A percentile compares a stretch with the other conserved stretches of the same genome.
These are phyloP conservation scores for Blumeriella jaapii DNA, from an alignment of 2,329 filamentous ascomycete genomes.

Conservation along the genomic window DNA sequence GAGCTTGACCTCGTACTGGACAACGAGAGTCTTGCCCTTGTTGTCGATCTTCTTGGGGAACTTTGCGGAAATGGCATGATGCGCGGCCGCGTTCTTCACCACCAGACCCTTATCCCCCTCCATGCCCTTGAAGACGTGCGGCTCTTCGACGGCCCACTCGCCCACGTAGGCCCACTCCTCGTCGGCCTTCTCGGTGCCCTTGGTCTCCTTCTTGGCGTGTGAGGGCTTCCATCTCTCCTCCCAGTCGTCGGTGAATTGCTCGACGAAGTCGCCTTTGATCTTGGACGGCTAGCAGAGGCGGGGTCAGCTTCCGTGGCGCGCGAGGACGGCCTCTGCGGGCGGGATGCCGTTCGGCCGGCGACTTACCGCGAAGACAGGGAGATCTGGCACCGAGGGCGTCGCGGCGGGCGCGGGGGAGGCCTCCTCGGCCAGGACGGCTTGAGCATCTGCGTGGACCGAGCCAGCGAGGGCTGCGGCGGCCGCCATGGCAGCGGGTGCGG, in stretches of 20 bases:
- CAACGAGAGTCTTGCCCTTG: slow-evolving; percentile 92
- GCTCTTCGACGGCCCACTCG: slow-evolving; percentile 95
- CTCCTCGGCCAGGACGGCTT: slow-evolving; percentile 40
- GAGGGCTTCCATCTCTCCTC: slow-evolving; percentile 87
- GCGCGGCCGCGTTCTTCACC: slow-evolving; percentile 93
- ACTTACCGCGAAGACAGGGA: slow-evolving; percentile 83
- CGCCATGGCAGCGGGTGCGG: slow-evolving; percentile 63
- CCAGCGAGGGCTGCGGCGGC: slow-evolving; percentile 64
- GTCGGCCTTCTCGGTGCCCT: slow-evolving; percentile 56
- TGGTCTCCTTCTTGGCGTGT: slow-evolving; percentile 84
- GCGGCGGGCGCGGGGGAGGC: slow-evolving; percentile 42
- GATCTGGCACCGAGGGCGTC: slow-evolving; percentile 37
- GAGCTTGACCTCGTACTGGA: slow-evolving; percentile 99
- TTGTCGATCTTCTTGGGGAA: slow-evolving; percentile 94
- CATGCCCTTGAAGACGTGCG: slow-evolving; percentile 78
- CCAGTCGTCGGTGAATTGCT: slow-evolving; percentile 98
- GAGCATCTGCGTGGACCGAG: slow-evolving; percentile 55
- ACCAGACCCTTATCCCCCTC: slow-evolving; percentile 94
- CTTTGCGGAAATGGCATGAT: slow-evolving; percentile 98
- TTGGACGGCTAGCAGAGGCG: slow-evolving; percentile 55
- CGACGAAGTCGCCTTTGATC: slow-evolving; percentile 87
- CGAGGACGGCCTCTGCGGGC: not conserved
- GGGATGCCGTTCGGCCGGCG: slow-evolving; percentile 4
- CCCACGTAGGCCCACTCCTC: slow-evolving; percentile 97
- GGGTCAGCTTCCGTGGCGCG: slow-evolving; percentile 23